These are phyloP conservation scores for Imleria badia DNA, from an alignment of 768 basidiomycete species.

Conservation along the genomic window DNA sequence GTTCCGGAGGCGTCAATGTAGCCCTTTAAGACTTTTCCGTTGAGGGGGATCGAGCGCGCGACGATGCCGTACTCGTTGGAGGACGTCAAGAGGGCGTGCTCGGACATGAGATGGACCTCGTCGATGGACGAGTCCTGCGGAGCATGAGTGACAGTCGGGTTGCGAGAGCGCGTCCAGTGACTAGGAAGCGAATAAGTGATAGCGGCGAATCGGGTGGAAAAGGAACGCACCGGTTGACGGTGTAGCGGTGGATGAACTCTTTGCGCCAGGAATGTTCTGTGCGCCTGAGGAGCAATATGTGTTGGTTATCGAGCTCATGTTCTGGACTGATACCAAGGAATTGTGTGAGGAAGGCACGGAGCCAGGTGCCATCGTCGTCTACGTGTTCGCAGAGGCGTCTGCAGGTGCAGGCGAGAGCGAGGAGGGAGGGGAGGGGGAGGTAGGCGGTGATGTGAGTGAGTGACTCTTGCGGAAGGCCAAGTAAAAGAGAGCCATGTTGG, in stretches of 20 bases:
- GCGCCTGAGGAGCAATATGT: constrained; percentile 53
- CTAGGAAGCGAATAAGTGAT: constrained; percentile 37
- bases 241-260: constrained; percentile 63
- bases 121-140: constrained; percentile 62
- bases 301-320: constrained; percentile 46
- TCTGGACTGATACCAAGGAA: constrained; percentile 69
- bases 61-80: constrained; percentile 71
- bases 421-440: constrained; percentile 62
- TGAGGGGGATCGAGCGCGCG: constrained; percentile 68
- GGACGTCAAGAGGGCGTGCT: constrained; percentile 53
- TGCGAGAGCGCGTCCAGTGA: constrained; percentile 68
- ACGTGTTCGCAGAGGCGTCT: constrained; percentile 59
- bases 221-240: constrained; percentile 48
- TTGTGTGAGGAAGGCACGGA: constrained; percentile 67
- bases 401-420: constrained; percentile 55
- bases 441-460: constrained; percentile 76
- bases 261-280: constrained; percentile 63
- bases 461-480: constrained; percentile 64
- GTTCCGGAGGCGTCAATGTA: constrained; percentile 65
- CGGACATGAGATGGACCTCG: constrained; percentile 58
- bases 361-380: constrained; percentile 79
- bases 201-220: background rate
- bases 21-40: constrained; percentile 67
- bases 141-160: constrained; percentile 56
- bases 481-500: constrained; percentile 54